Evolutionary conservation across 2,329 filamentous ascomycete species (phyloP).

Genomic region (Arthrobotrys entomopaga): DNA sequence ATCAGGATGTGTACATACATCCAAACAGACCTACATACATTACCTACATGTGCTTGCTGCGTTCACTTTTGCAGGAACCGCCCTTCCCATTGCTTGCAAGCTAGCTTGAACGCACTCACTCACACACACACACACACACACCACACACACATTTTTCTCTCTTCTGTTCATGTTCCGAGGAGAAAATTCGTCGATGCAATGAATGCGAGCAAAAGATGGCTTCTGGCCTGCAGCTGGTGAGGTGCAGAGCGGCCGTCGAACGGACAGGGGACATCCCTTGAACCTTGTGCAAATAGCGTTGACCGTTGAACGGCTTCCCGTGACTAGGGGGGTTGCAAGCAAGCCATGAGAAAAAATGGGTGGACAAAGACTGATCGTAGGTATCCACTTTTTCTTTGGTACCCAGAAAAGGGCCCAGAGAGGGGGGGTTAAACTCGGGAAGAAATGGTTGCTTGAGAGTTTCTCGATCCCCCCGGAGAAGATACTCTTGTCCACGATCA

Average conservation of each 20-base stretch:
- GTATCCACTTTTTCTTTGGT: conserved; percentile 1
- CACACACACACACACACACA: no score
- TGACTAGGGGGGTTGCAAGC: conserved; percentile 34
- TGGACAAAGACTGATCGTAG: conserved; percentile 8
- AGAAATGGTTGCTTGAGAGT: not conserved
- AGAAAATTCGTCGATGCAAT: not conserved
- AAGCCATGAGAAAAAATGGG: conserved; percentile 41
- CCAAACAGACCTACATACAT: no score
- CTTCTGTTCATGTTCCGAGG: no score
- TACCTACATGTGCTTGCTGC: conserved; percentile 43
- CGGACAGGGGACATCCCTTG: conserved; percentile 43
- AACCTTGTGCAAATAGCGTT: conserved; percentile 52
- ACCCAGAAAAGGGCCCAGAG: conserved; percentile 1
- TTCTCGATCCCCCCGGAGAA: no score
- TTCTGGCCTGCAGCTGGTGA: conserved; percentile 40
- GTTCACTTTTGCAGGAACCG: conserved; percentile 49
- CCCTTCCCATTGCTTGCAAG: not conserved
- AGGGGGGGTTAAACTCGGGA: not conserved
- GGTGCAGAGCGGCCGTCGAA: conserved; percentile 8
- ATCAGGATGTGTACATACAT: conserved; percentile 32
- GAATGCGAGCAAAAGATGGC: conserved; percentile 9
- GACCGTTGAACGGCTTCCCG: conserved; percentile 55
- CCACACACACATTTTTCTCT: conserved; percentile 10
- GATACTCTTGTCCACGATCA: conserved; percentile 11
- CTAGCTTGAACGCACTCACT: not conserved